These are phyloP conservation scores for Citrus hindsii DNA, from an alignment of 345 rosid species.

Conservation along the genomic window DNA sequence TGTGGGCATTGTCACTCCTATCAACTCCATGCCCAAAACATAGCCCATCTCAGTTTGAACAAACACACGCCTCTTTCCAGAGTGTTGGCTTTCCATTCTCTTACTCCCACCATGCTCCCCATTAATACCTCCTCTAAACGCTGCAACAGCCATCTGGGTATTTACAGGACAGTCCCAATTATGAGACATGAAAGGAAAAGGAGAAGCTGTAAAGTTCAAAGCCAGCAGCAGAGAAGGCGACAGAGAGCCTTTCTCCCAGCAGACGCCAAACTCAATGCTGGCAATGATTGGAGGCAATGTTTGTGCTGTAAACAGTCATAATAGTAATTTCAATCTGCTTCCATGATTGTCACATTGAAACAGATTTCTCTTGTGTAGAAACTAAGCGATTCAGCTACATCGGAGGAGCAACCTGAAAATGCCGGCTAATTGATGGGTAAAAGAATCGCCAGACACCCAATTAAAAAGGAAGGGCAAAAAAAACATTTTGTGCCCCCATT, in stretches of 20 bases:
- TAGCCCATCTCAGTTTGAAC: conserved; percentile 70
- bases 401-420: conserved; percentile 10
- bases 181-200: conserved; percentile 35
- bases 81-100: conserved; percentile 43
- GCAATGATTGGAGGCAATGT: conserved; percentile 4
- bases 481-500: not conserved
- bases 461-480: not conserved
- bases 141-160: conserved; percentile 54
- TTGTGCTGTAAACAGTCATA: conserved; percentile 15
- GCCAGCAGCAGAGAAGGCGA: conserved; percentile 4
- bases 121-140: conserved; percentile 38
- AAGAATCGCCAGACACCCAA: not conserved
- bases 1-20: conserved; percentile 54
- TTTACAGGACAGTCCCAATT: conserved; percentile 42
- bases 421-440: not conserved
- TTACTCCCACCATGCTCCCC: conserved; percentile 38
- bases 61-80: conserved; percentile 56
- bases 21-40: conserved; percentile 65
- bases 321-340: conserved; percentile 4
- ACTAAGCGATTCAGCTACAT: conserved; percentile 11
- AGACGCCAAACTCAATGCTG: conserved; percentile 27
- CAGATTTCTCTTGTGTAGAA: not conserved
- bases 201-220: not conserved
- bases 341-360: conserved; percentile 2
- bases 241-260: conserved; percentile 30